Evolutionary conservation across 441 rosid genomes (phyloP), one percentile per base, ranked within the genome.

Genomic region (Eruca vesicaria): DNA sequence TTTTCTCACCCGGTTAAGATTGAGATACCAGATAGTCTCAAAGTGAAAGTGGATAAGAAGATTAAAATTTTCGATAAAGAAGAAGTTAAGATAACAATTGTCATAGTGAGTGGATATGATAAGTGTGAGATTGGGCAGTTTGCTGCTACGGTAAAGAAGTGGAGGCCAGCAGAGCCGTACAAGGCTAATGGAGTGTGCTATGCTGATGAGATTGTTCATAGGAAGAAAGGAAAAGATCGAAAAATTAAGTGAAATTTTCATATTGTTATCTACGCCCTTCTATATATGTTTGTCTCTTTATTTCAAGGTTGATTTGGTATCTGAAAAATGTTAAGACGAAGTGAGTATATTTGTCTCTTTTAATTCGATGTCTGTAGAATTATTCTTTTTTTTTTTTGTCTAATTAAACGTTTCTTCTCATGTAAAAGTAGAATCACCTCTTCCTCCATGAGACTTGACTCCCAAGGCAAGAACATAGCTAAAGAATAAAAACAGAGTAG

Each of bases 1-100:
- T 48, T 48, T 48, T 48, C 55, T 48, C 53, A 16, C 20, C 53
- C 53, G 53, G 53, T 48, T 48, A 48, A 48, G 53, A 92, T 92
- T 93, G 65, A 66, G 72, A 86, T 92, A 79, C 99, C 99, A 0
- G 80, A 82, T 15, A 92, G 80, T 48, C 50, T 48, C 55, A 48
- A 16, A 48, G 21, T 48, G 55, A 48, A 48, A 48, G 55, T 48
- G 55, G 55, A 48, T 16, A 48, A 16, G 21, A 48, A 48, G 55
- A 48, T 48, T 16, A 48, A 2, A 16, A 2, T 16, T 15, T 48
- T 7, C 0, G 11, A 9, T 2, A 48, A 16, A 14, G 50, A 48
- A 16, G 4, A 48, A 48, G 55, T 48, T 48, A 48, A 48, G 55
- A 16, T 48, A 48, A 48, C 55, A 9, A 48, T 16, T 0, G 52